Evolutionary conservation across 129 eudicot species (phyloP), one percentile per base, ranked within the genome.

Genomic region (Dittrichia graveolens): DNA sequence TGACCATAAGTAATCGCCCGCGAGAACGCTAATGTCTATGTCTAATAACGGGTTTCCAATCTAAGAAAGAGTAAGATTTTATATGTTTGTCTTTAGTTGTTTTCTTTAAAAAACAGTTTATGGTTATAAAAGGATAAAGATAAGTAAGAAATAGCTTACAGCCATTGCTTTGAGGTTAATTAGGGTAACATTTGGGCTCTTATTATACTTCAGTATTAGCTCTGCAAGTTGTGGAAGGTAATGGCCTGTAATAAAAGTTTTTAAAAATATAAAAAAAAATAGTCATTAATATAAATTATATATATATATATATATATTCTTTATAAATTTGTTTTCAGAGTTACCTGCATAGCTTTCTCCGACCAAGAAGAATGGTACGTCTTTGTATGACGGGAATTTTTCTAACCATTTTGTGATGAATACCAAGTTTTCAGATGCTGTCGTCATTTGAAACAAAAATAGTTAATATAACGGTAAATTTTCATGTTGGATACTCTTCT

Each of bases 341-440:
- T 7, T 75, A 81, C 85, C 85, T 49, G 85, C 85, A 50, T 72
- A 81, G 75, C 85, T 81, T 76, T 81, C 85, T 65, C 85, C 85
- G 6, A 59, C 63, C 52, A 81, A 50, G 71, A 71, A 77, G 61
- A 81, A 81, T 9, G 65, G 76, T 5, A 79, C 64, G 43, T 81
- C 63, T 72, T 72, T 81, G 52, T 71, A 81, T 56, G 58, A 57
- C 1, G 85, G 85, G n/a, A 81, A 81, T 34, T 81, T 66, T 66
- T 81, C 67, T 5, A 81, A 57, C 85, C 85, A 81, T 47, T 65
- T 65, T 40, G 38, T 72, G 19, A 81, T 71, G 40, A 81, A 81
- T 12, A 57, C 74, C 75, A 81, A 59, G 50, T 81, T 81, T 15
- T 81, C 85, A 60, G 53, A 38, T 39, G 85, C 82, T 81, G 72